Base-by-base conservation (phyloP, 257 asterid genomes). In the Petunia axillaris region DNA sequence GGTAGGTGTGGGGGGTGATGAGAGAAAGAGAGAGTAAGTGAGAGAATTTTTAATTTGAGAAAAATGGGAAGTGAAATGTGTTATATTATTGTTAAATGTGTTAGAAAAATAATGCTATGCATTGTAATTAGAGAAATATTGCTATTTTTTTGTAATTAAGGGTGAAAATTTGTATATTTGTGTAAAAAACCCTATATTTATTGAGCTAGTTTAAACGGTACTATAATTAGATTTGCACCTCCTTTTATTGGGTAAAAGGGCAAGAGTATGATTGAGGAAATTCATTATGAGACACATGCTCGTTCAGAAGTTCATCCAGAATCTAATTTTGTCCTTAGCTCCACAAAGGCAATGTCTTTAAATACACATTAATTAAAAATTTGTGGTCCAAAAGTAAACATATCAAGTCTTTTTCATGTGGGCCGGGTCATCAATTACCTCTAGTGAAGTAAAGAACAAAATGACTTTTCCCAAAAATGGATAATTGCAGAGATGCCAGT, bases 391-490 rank as follows among this genome's bases (percentile, higher is more conserved):
- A 35, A 74, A 55, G 4, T 35, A 82, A 52, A 75, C 81, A 77
- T 16, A 77, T 16, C 38, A 71, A 71, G 77, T 63, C 68, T 13
- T 41, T 16, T 54, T 65, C 76, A 79, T 48, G 63, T 79, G 82
- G 82, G 37, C 81, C 58, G 68, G 52, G 40, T 38, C 79, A 54
- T 58, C 57, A 79, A 68, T 5, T 68, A 68, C 70, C 83, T 67
- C 62, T 52, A n/a, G 52, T 78, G 67, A 53, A 55, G 78, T 52
- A 76, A 70, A 79, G 64, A 77, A 82, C 84, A 86, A 80, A 71
- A 9, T 71, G 58, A 1, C 62, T 54, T 70, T 71, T 48, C 0
- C 59, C 16, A 25, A 68, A 16, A 48, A 43, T 35, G 3, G 77
- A 70, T 46, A 70, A 11, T 79, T 79, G 63, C 78, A 79, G 68